Conservation (phyloP, 371 early-diverging fungal species). For the Phascolomyces articulosus region DNA sequence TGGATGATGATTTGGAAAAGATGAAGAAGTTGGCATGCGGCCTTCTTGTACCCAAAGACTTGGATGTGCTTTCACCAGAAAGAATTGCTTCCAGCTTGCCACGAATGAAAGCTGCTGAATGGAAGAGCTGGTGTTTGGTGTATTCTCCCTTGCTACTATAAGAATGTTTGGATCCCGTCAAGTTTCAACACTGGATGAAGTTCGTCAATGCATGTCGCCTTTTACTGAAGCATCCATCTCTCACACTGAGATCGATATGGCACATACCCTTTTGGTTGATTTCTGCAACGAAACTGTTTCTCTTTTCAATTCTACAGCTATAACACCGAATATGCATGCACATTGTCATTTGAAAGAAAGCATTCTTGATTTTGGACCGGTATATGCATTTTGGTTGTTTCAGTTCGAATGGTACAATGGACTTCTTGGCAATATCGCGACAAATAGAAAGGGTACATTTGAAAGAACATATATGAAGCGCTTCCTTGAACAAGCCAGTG, state of each 20-base stretch:
- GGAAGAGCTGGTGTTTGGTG: constrained; percentile 7
- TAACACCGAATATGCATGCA: constrained; percentile 2
- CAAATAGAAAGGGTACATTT: constrained; percentile 1
- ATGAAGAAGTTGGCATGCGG: not conserved
- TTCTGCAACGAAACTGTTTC: not conserved
- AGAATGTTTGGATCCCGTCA: not conserved
- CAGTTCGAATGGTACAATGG: constrained; percentile 13
- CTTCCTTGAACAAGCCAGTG: not conserved
- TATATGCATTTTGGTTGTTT: constrained; percentile 11
- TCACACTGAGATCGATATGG: not conserved
- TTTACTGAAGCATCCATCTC: not conserved
- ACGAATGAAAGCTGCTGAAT: constrained; percentile 8
- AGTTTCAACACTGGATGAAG: constrained; percentile 5
- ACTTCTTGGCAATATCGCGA: not conserved
- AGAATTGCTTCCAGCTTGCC: not conserved
- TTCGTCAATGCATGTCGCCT: constrained; percentile 12
- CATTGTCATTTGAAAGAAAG: not conserved
- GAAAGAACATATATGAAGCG: not conserved
- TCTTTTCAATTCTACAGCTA: not conserved
- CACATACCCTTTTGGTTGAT: not conserved
- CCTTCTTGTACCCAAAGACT: not conserved
- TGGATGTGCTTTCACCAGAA: not conserved
- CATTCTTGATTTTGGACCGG: not conserved
- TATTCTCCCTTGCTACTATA: constrained; percentile 1
- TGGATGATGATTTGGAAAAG: not conserved